Percentiles rank a stretch among this genome's conserved stretches.
phyloP scores from a whole-genome alignment of 1,284 basidiomycete species.

The Melampsora larici-populina region DNA sequence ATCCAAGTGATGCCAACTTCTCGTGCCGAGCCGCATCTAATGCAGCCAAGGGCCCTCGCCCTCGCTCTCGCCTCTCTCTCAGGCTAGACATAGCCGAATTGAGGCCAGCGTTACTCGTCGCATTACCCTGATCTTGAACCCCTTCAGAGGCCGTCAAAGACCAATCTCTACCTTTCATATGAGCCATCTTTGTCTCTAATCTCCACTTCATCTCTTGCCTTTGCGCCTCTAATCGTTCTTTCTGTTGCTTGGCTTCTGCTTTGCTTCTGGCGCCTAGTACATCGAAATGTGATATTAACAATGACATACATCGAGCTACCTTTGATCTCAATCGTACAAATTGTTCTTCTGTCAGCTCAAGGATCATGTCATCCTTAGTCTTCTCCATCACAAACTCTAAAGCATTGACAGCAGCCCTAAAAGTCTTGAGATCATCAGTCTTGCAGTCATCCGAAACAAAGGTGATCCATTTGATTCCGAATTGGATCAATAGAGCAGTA shows the following conservation, averaged over 20 bases:
- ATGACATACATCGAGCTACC: slow-evolving; percentile 92
- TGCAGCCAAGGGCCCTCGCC: slow-evolving; percentile 59
- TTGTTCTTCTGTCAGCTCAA: slow-evolving; percentile 80
- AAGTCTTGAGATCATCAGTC: slow-evolving; percentile 90
- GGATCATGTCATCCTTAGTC: slow-evolving; percentile 83
- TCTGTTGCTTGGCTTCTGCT: slow-evolving; percentile 68
- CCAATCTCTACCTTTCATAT: slow-evolving; percentile 61
- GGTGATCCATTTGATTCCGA: slow-evolving; percentile 93
- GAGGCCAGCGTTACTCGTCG: slow-evolving; percentile 31
- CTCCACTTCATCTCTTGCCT: slow-evolving; percentile 62
- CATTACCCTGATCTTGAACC: slow-evolving; percentile 49
- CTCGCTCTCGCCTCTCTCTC: slow-evolving; percentile 36
- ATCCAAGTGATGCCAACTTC: slow-evolving; percentile 66
- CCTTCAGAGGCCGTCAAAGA: slow-evolving; percentile 58
- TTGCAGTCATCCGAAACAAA: slow-evolving; percentile 99
- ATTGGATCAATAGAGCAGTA: slow-evolving; percentile 73
- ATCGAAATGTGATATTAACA: slow-evolving; percentile 95
- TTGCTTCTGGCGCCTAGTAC: slow-evolving; percentile 88
- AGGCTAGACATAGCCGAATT: slow-evolving; percentile 45
- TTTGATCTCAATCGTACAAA: slow-evolving; percentile 84
- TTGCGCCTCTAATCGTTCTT: slow-evolving; percentile 65
- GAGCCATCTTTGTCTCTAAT: slow-evolving; percentile 43
- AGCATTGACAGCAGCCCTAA: slow-evolving; percentile 96
- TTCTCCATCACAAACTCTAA: slow-evolving; percentile 89
- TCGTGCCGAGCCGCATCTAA: slow-evolving; percentile 66